Evolutionary conservation across 78 protist species (phyloP), one percentile per base, ranked within the genome.

Genomic region (Isochrysis galbana): DNA sequence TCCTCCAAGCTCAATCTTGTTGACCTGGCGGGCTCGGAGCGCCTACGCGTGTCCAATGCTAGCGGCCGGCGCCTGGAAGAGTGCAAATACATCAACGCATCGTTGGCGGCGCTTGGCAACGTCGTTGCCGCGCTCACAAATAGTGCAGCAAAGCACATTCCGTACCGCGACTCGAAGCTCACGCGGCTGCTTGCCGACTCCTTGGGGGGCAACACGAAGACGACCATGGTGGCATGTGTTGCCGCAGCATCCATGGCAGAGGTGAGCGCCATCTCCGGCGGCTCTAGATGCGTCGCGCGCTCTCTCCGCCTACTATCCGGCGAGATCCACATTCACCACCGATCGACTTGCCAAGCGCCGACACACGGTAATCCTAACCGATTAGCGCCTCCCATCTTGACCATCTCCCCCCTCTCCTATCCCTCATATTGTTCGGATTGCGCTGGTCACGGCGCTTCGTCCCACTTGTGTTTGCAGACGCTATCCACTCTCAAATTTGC

Each of bases 21-120:
- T 38, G 98, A 97, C 86, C 89, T 97, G 47, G 98, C 98, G 11
- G 98, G 98, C 5, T 93, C 95, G 29, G 95, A 96, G 91, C 95
- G 96, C 26, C 45, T 69, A 34, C 48, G 55, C 34, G 34, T 55
- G 23, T 89, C 96, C 19, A 95, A 95, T 23, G 96, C 97, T 23
- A 45, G 91, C 0, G 98, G 96, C 39, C 74, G 90, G 48, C 84
- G 94, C 26, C 87, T 95, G 45, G 94, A 84, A 47, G 97, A 96
- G 61, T 0, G 77, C 54, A 92, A 48, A 39, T 38, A 72, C 34
- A 96, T 96, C 93, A 96, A 96, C 86, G 36, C 41, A 36, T 90
- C 94, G 17, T 91, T 96, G 32, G 86, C 95, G 36, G 95, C 96
- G 39, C 94, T 96, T 3, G 97, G 97, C 26, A 96, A 96, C 87